Evolutionary conservation across 1,284 basidiomycete genomes (phyloP).

Genomic region (Pseudozyma tsukubaensis): DNA sequence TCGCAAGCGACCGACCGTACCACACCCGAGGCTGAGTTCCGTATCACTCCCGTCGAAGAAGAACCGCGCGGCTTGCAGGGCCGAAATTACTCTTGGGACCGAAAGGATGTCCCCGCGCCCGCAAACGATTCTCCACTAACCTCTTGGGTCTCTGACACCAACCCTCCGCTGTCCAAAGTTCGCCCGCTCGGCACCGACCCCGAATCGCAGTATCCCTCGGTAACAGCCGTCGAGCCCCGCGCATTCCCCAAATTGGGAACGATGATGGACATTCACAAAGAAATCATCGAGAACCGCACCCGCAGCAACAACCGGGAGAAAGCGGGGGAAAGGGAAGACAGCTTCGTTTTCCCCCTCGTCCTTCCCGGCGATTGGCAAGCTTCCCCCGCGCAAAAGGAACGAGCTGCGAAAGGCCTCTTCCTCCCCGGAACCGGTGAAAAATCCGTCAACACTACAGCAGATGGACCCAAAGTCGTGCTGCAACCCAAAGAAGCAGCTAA

Average conservation of each 20-base stretch:
- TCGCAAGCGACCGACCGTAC: constrained; percentile 15
- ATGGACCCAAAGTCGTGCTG: neutral
- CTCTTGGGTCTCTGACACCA: constrained; percentile 39
- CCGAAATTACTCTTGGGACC: constrained; percentile 57
- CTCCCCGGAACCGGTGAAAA: constrained; percentile 23
- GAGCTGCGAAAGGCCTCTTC: constrained; percentile 26
- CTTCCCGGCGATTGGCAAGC: constrained; percentile 60
- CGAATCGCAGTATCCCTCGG: constrained; percentile 22
- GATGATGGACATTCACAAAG: constrained; percentile 35
- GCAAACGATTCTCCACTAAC: constrained; percentile 16
- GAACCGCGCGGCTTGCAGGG: constrained; percentile 46
- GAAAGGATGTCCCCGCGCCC: constrained; percentile 18
- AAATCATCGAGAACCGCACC: constrained; percentile 25
- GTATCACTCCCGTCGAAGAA: constrained; percentile 56
- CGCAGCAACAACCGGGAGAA: neutral
- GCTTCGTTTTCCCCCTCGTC: constrained; percentile 60
- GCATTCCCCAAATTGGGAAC: constrained; percentile 45
- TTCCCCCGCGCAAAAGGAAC: constrained; percentile 40
- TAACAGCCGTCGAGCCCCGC: constrained; percentile 55
- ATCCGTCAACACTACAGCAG: neutral
- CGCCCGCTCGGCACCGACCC: constrained; percentile 28
- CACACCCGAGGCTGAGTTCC: constrained; percentile 38
- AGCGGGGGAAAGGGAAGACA: constrained; percentile 34
- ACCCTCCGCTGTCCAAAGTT: constrained; percentile 36
- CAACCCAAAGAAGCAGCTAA: neutral